Evolutionary conservation across 2,329 filamentous ascomycete genomes (phyloP), one percentile per base, ranked within the genome.

Genomic region (Blumeriella jaapii): DNA sequence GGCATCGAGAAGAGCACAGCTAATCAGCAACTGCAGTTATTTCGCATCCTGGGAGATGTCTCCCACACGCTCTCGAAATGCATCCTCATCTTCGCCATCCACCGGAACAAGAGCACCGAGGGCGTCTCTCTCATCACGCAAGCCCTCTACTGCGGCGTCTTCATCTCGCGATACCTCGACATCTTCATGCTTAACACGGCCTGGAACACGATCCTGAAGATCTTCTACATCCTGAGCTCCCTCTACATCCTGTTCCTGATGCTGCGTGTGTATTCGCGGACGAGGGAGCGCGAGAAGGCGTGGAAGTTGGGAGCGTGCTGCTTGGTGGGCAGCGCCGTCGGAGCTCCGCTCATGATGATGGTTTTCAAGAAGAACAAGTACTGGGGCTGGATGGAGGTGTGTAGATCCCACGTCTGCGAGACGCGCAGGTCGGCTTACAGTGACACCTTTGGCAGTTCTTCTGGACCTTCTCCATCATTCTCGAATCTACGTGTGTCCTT

Each of bases 61-160:
- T 84, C 82, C 52, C 89, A 96, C 57, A 74, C 84, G 29, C 67
- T 76, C 31, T 91, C 86, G 38, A 95, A 94, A 69, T 75, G 78
- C 58, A 91, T 95, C 55, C 70, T 95, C 50, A 85, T 95, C 62
- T 82, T 78, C 64, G 78, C 86, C 36, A 94, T 95, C 52, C 85
- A 94, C 61, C 73, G 74, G 48, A 94, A 95, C 56, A 73, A 73
- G 55, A 91, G 82, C 57, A 82, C 86, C 30, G 86, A 94, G 67
- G 85, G 87, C 40, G 82, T 95, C 42, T 94, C 86, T 15, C 76
- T 94, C 55, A 83, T 96, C 52, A 94, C 82, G 1, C 89, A 96
- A 60, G 69, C 78, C 37, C 75, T 95, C 46, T 96, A 96, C 62
- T 75, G 79, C 36, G 58, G 80, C 44, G 87, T 96, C 39, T 96